Evolutionary conservation across 164 flowering plant species (phyloP).

Genomic region (Stephania yunnanensis): DNA sequence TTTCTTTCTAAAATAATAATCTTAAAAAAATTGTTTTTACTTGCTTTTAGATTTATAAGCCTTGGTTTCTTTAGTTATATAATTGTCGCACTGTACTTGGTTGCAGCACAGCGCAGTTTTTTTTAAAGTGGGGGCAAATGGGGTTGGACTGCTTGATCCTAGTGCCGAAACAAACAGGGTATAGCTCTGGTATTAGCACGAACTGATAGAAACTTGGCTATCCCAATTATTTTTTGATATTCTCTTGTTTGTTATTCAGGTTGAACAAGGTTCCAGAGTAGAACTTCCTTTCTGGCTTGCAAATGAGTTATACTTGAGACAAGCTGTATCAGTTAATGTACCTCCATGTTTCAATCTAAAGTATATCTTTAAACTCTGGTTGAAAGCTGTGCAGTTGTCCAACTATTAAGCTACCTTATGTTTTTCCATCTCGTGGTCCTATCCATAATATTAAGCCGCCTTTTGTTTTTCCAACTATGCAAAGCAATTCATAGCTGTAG

Average conservation of each 20-base stretch:
- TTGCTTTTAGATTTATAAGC: not conserved
- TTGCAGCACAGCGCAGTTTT: slow-evolving; percentile 57
- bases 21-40: not conserved
- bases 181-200: slow-evolving; percentile 4
- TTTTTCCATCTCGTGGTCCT: not conserved
- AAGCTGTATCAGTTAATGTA: slow-evolving; percentile 44
- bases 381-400: not conserved
- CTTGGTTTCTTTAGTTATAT: not conserved
- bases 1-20: not conserved
- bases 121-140: slow-evolving; percentile 63
- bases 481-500: not conserved
- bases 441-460: not conserved
- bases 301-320: slow-evolving; percentile 59
- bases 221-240: not conserved
- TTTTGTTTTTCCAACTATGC: not conserved
- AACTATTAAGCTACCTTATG: not conserved
- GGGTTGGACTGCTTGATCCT: slow-evolving; percentile 78
- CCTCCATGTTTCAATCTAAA: slow-evolving; percentile 62
- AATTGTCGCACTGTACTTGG: not conserved
- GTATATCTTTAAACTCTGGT: not conserved
- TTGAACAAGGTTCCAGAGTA: slow-evolving; percentile 77
- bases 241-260: slow-evolving; percentile 29
- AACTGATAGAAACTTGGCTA: not conserved
- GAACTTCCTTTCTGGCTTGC: slow-evolving; percentile 96
- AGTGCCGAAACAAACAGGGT: slow-evolving; percentile 71